Evolutionary conservation across 2,329 filamentous ascomycete species (phyloP), one percentile per base, ranked within the genome.

Genomic region (Leptographium procerum): DNA sequence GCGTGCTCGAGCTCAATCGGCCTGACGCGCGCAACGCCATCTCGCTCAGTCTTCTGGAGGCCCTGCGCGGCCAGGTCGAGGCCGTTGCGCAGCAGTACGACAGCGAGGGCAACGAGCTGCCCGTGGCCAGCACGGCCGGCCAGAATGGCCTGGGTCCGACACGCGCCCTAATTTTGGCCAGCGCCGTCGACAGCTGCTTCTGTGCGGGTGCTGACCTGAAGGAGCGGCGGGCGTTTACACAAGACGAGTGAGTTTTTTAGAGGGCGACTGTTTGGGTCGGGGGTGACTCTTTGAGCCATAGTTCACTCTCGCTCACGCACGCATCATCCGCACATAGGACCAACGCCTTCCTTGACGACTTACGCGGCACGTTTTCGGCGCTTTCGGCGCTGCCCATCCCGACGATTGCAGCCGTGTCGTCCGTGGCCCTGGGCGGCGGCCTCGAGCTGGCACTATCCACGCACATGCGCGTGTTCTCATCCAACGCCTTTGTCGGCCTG

Each of bases 171-270:
- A 83, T 99, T 47, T 66, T 99, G 19, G 88, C 89, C 13, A 95
- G 89, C 67, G 89, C 89, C 47, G 81, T 89, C n/a, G 89, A 96
- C 65, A 78, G 83, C 28, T 87, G 85, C 66, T 99, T 99, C 71
- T 99, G 94, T 72, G 90, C 94, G 0, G 94, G 94, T 43, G 94
- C 94, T 4, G 94, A 99, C 69, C 73, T 99, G 66, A 97, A 96
- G 70, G 92, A 96, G 77, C 78, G 92, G 31, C 80, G 81, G 60
- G 82, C 79, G 4, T 94, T 96, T 72, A 86, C 83, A 1, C 80
- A 78, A 61, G 82, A 90, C 65, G 87, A 96, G 91, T 95, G 71
- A 61, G 83, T 72, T 16, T 72, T 16, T 11, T 24, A 53, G 40
- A 58, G 45, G 45, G 9, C n/a, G n/a, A n/a, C n/a, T n/a, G n/a